These are phyloP conservation scores for Dioscorea alata DNA, from an alignment of 106 monocot species.

Conservation along the genomic window DNA sequence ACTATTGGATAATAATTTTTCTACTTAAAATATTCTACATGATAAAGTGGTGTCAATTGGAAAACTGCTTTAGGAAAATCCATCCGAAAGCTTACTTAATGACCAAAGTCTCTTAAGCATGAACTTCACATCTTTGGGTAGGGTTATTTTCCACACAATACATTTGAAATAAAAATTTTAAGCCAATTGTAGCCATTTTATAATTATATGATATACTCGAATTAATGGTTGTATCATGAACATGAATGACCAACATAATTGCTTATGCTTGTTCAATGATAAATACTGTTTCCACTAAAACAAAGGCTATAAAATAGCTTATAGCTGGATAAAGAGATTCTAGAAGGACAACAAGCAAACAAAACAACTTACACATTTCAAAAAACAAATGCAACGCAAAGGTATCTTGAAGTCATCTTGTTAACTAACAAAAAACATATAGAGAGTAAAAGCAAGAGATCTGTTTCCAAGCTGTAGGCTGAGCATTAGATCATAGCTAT, in stretches of 20 bases:
- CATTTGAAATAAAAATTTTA: conserved; percentile 33
- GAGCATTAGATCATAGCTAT: conserved; percentile 83
- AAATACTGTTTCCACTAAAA: too few species aligned
- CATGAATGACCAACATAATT: too few species aligned
- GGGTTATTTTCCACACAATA: conserved; percentile 96
- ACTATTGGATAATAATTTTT: conserved; percentile 99
- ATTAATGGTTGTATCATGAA: too few species aligned
- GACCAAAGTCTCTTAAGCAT: conserved; percentile 86
- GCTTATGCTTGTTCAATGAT: too few species aligned
- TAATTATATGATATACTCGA: neutral
- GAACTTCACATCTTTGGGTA: conserved; percentile 85
- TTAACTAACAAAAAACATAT: neutral
- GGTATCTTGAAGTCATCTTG: neutral
- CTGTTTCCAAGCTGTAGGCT: conserved; percentile 84
- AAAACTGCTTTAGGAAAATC: conserved; percentile 81
- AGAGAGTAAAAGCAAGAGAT: conserved; percentile 18
- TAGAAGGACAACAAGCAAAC: neutral
- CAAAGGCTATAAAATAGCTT: too few species aligned
- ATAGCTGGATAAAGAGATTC: neutral
- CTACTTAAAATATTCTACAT: conserved; percentile 91
- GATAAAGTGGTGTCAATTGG: conserved; percentile 74
- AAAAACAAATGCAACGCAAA: neutral
- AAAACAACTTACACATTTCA: neutral
- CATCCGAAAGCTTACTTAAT: conserved; percentile 92
- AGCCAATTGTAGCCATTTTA: neutral